Conservation (phyloP, 345 rosid genomes). For the Populus alba region DNA sequence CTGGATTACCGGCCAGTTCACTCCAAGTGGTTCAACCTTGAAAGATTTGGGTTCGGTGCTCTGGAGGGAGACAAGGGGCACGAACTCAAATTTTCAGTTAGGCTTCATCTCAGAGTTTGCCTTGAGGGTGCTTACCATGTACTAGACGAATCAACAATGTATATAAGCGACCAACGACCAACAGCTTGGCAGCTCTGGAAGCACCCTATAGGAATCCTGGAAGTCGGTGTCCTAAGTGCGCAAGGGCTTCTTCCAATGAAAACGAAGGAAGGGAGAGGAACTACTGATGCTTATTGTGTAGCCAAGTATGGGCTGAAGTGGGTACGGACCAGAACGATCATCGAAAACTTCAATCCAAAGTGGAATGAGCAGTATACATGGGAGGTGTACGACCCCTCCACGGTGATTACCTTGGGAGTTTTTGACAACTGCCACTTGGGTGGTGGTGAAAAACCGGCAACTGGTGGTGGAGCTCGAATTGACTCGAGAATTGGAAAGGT, state of each 20-base stretch:
- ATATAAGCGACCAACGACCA: slow-evolving; percentile 29
- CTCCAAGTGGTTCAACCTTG: slow-evolving; percentile 30
- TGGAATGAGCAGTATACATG: slow-evolving; percentile 40
- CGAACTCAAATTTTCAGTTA: slow-evolving; percentile 30
- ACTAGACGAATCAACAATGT: slow-evolving; percentile 32
- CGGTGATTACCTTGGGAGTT: slow-evolving; percentile 34
- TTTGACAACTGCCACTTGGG: slow-evolving; percentile 33
- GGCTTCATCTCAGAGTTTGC: slow-evolving; percentile 31
- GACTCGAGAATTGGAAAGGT: slow-evolving; percentile 35
- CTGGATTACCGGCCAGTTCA: slow-evolving; percentile 30
- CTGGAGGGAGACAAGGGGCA: slow-evolving; percentile 29
- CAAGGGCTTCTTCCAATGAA: slow-evolving; percentile 35
- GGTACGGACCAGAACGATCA: slow-evolving; percentile 33
- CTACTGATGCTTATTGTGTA: slow-evolving; percentile 31
- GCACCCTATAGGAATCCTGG: slow-evolving; percentile 28
- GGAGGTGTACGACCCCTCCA: slow-evolving; percentile 39
- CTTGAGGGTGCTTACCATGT: slow-evolving; percentile 39
- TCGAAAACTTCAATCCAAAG: slow-evolving; percentile 31
- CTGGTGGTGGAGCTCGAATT: slow-evolving; percentile 13
- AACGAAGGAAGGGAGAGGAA: slow-evolving; percentile 19
- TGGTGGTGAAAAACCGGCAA: slow-evolving; percentile 7
- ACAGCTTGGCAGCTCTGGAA: slow-evolving; percentile 36
- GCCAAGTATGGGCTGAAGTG: slow-evolving; percentile 36
- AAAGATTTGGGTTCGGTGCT: slow-evolving; percentile 26
- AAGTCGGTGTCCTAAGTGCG: slow-evolving; percentile 33